These are phyloP conservation scores for Phytophthora sp. DNA, from an alignment of 352 stramenopile genomes.

Conservation along the genomic window DNA sequence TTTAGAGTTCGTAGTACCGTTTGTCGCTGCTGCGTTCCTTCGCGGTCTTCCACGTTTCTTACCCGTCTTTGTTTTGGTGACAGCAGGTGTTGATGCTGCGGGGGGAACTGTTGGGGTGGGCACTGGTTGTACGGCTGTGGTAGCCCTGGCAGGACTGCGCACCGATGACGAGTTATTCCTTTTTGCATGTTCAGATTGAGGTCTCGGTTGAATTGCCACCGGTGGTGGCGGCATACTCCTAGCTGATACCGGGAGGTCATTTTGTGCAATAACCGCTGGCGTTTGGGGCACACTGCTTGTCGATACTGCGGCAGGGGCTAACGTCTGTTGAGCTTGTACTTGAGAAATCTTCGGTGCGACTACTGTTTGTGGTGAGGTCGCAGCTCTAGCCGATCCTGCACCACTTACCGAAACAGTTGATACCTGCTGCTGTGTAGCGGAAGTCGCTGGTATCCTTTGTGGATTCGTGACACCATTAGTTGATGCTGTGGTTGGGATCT, in stretches of 20 bases:
- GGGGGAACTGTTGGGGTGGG: not conserved
- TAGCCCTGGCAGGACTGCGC: not conserved
- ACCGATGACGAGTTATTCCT: not conserved
- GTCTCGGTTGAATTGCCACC: not conserved
- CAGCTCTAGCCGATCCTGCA: too few species aligned
- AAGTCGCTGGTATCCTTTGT: too few species aligned
- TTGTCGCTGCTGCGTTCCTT: conserved; percentile 8
- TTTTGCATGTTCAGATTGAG: conserved; percentile 1
- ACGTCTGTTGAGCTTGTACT: not conserved
- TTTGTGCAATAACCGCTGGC: not conserved
- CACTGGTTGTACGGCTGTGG: not conserved
- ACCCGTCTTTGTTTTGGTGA: conserved; percentile 8
- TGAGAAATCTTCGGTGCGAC: not conserved
- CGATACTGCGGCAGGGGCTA: too few species aligned
- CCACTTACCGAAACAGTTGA: too few species aligned
- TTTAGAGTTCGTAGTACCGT: conserved; percentile 8
- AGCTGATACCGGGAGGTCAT: not conserved
- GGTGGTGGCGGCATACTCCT: not conserved
- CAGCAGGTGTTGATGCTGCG: not conserved
- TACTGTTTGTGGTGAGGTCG: not conserved
- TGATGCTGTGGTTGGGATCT: too few species aligned
- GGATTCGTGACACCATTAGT: too few species aligned
- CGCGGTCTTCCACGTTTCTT: conserved; percentile 39
- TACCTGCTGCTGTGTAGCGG: too few species aligned
- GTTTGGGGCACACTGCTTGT: not conserved